These are phyloP conservation scores for Bisporella sp. DNA, from an alignment of 2,329 filamentous ascomycete genomes.

Conservation along the genomic window DNA sequence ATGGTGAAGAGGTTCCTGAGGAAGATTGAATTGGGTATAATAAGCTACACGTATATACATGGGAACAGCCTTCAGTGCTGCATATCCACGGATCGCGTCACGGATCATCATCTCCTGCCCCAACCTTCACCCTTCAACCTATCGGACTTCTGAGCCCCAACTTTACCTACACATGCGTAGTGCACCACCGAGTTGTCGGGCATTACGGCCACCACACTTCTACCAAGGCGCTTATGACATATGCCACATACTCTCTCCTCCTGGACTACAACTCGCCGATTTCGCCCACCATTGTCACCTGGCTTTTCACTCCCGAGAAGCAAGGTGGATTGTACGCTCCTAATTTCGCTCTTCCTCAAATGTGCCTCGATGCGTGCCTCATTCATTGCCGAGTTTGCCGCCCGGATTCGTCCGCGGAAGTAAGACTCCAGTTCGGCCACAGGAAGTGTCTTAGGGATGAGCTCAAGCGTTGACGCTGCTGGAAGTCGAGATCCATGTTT, in stretches of 20 bases:
- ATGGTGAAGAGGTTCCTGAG: conserved; percentile 73
- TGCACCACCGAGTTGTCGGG: conserved; percentile 78
- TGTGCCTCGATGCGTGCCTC: conserved; percentile 72
- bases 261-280: conserved; percentile 67
- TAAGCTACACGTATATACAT: background rate
- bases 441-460: conserved; percentile 77
- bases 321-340: conserved; percentile 67
- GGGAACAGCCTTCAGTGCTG: conserved; percentile 19
- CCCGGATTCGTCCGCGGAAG: conserved; percentile 83
- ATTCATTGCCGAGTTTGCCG: conserved; percentile 75
- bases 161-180: conserved; percentile 63
- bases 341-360: conserved; percentile 70
- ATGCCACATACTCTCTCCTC: conserved; percentile 89
- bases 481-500: conserved; percentile 89
- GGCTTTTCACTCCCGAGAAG: conserved; percentile 51
- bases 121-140: conserved; percentile 9
- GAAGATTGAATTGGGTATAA: conserved; percentile 44
- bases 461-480: conserved; percentile 73
- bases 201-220: conserved; percentile 84
- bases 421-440: conserved; percentile 79
- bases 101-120: conserved; percentile 13
- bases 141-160: conserved; percentile 40
- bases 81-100: conserved; percentile 12
- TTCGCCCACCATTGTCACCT: conserved; percentile 41
- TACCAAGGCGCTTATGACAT: conserved; percentile 87